Evolutionary conservation across 495 filamentous ascomycete genomes (phyloP), one percentile per base, ranked within the genome.

Genomic region (Penicillium tannophilum): DNA sequence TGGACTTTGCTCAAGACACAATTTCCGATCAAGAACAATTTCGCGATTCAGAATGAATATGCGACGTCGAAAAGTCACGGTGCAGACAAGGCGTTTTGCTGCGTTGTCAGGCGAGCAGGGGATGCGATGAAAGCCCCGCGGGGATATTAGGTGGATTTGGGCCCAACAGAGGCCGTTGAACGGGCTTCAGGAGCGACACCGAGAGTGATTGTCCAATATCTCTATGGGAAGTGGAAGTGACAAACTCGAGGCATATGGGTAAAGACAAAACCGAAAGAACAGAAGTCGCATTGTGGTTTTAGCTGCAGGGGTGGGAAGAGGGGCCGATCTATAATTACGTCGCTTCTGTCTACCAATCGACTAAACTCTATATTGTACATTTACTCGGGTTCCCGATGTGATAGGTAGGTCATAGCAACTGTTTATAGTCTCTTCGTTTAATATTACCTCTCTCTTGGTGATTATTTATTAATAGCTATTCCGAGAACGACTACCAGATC

Each of bases 221-320:
- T 41, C 14, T 4, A n/a, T 41, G 39, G 26, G 16, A 30, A 31
- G 26, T 28, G 23, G 26, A 17, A 31, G 16, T 5, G 7, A 12
- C 26, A 17, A 47, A 4, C 24, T 10, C 6, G 28, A 33, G 12
- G 19, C 17, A 31, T 12, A 30, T 24, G 20, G 31, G 19, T 24
- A 30, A 49, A 49, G 52, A 43, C 16, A 17, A 43, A 24, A 28
- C 14, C 39, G 28, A 42, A 53, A 14, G 49, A 51, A 63, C 24
- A 49, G 26, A 50, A 64, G 60, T 63, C 65, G 72, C 74, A 68
- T 50, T 67, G 66, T 73, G 72, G 74, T 72, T 75, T 71, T 73
- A 66, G 66, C 64, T 75, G 67, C 72, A 75, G 72, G 72, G 69
- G 58, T 62, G 63, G 41, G 56, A 23, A 54, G 54, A 61, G 65